Conservation (phyloP, 2,329 filamentous ascomycete species). For the Claviceps sp. region DNA sequence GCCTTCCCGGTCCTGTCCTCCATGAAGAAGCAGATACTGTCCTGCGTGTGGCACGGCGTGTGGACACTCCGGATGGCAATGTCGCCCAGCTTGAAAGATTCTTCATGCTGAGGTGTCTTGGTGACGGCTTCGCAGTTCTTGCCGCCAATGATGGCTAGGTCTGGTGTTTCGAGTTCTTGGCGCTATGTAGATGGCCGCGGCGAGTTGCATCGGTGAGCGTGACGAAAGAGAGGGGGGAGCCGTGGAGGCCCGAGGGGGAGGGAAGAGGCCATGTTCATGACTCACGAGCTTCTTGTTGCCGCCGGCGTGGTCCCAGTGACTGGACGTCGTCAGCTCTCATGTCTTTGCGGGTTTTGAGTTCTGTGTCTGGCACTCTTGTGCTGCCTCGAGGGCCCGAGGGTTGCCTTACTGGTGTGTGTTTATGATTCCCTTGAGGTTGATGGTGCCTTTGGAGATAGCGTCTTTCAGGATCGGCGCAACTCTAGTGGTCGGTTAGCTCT, state of each 20-base stretch:
- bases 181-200: constrained; percentile 12
- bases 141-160: constrained; percentile 72
- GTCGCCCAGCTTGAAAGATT: constrained; percentile 68
- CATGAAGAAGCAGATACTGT: constrained; percentile 92
- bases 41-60: constrained; percentile 95
- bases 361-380: background rate
- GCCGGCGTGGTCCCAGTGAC: constrained; percentile 88
- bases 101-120: constrained; percentile 58
- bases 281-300: constrained; percentile 65
- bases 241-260: too few relatives aligned
- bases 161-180: constrained; percentile 37
- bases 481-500: constrained; percentile 19
- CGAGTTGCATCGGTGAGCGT: too few relatives aligned
- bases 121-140: constrained; percentile 74
- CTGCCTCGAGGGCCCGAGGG: background rate
- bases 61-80: constrained; percentile 81
- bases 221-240: too few relatives aligned
- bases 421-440: constrained; percentile 79
- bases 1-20: constrained; percentile 63
- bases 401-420: constrained; percentile 93
- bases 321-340: constrained; percentile 22
- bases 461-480: constrained; percentile 56
- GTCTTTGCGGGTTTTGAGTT: background rate
- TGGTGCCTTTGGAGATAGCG: constrained; percentile 53
- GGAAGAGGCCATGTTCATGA: background rate